Evolutionary conservation across 176 grass and related monocot genomes (phyloP).

Genomic region (Rhynchospora breviuscula): DNA sequence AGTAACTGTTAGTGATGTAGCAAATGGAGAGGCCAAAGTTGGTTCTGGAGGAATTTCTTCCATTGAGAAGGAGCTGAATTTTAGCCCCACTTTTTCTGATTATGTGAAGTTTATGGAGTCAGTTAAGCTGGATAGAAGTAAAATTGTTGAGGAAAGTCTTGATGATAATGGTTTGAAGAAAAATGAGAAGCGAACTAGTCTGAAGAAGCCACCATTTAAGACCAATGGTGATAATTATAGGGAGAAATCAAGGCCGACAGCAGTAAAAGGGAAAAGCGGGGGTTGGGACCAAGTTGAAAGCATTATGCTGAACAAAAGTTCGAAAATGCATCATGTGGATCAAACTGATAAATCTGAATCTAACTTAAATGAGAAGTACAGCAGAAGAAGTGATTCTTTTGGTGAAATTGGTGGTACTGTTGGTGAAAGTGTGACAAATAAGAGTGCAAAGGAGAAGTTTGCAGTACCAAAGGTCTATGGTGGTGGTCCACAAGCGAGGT

Average conservation of each 20-base stretch:
- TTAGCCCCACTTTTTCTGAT: conserved; percentile 73
- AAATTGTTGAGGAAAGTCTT: conserved; percentile 29
- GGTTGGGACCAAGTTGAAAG: not conserved
- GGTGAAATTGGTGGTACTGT: conserved; percentile 18
- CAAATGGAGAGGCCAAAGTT: conserved; percentile 20
- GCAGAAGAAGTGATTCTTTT: conserved; percentile 24
- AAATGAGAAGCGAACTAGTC: conserved; percentile 23
- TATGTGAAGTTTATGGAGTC: conserved; percentile 99
- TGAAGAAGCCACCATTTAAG: conserved; percentile 32
- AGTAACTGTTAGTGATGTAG: conserved; percentile 9
- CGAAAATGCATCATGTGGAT: conserved; percentile 5
- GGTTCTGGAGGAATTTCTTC: conserved; percentile 26
- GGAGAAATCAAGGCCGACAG: conserved; percentile 8
- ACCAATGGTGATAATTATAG: conserved; percentile 13
- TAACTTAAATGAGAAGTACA: not conserved
- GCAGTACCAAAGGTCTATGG: not conserved
- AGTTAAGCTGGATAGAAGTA: conserved; percentile 63
- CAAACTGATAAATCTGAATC: conserved; percentile 12
- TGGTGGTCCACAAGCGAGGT: not conserved
- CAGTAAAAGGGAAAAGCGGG: not conserved
- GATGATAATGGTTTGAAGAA: conserved; percentile 30
- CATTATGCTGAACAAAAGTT: conserved; percentile 30
- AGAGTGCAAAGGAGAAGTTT: conserved; percentile 20
- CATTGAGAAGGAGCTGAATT: conserved; percentile 81
- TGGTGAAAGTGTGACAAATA: conserved; percentile 22